Conservation (phyloP, 352 stramenopile genomes). For the Pythium dissimile region DNA sequence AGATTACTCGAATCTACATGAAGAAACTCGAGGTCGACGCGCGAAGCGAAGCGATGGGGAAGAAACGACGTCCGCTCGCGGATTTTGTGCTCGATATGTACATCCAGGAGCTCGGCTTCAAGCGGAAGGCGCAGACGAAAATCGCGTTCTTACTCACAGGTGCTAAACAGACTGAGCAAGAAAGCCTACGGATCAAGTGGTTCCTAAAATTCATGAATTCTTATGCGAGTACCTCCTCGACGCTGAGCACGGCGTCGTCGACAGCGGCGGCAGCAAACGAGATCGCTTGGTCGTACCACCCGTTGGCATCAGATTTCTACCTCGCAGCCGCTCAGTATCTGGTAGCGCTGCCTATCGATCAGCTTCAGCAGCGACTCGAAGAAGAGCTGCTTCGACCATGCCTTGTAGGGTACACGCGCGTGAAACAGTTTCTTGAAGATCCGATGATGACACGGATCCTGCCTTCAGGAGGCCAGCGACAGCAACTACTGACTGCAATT, state of each 20-base stretch:
- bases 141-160: constrained; percentile 41
- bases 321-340: constrained; percentile 44
- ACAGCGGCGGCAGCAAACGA: background rate
- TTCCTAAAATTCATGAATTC: constrained; percentile 63
- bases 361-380: constrained; percentile 40
- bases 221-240: constrained; percentile 1
- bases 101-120: constrained; percentile 64
- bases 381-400: constrained; percentile 45
- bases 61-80: constrained; percentile 37
- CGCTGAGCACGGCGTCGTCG: background rate
- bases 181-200: constrained; percentile 60
- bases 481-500: constrained; percentile 30
- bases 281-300: constrained; percentile 25
- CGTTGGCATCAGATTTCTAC: constrained; percentile 55
- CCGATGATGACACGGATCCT: constrained; percentile 42
- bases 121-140: constrained; percentile 47
- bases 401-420: constrained; percentile 31
- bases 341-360: constrained; percentile 25
- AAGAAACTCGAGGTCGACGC: constrained; percentile 50
- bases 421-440: constrained; percentile 47
- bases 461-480: constrained; percentile 43
- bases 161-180: constrained; percentile 41
- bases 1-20: constrained; percentile 62
- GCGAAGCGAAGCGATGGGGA: constrained; percentile 27
- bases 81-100: constrained; percentile 61